A percentile compares a stretch with the other conserved stretches of the same genome.
Evolutionary conservation across 345 rosid genomes (phyloP).

Genomic region (Turritis glabra): DNA sequence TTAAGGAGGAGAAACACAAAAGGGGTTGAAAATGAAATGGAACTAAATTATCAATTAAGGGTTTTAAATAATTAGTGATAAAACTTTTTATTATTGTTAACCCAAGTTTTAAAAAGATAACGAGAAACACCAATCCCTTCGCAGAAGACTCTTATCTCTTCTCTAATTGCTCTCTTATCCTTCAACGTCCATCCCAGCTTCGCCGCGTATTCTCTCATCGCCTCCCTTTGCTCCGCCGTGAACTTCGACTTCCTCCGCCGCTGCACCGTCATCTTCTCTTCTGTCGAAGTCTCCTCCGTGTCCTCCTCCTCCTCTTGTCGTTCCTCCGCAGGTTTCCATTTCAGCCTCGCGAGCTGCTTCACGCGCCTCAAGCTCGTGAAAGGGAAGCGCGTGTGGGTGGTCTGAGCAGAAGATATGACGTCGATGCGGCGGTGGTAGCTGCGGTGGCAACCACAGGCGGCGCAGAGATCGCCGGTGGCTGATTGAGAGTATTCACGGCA

Average conservation of each 20-base stretch:
- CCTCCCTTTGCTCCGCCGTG: conserved; percentile 39
- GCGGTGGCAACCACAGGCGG: conserved; percentile 96
- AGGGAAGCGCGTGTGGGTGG: conserved; percentile 19
- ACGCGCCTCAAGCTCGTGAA: conserved; percentile 41
- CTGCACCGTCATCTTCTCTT: conserved; percentile 18
- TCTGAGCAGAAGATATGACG: conserved; percentile 22
- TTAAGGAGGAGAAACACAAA: background rate
- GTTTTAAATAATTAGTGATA: conserved; percentile 9
- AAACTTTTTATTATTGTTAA: conserved; percentile 45
- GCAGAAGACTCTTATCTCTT: conserved; percentile 42
- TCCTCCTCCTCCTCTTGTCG: conserved; percentile 3
- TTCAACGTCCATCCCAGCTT: conserved; percentile 47
- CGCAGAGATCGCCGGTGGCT: conserved; percentile 54
- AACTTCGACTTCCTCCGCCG: conserved; percentile 43
- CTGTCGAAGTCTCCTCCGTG: conserved; percentile 36
- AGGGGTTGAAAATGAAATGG: conserved; percentile 5
- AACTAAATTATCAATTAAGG: conserved; percentile 2
- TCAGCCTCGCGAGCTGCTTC: conserved; percentile 41
- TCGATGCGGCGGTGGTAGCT: conserved; percentile 73
- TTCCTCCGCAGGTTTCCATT: conserved; percentile 12
- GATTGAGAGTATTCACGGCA: conserved; percentile 72
- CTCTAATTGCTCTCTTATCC: conserved; percentile 37
- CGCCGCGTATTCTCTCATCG: conserved; percentile 42
- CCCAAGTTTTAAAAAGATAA: conserved; percentile 45
- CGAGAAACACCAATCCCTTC: conserved; percentile 45